Percentiles rank a stretch among this genome's conserved stretches.
These are phyloP conservation scores for Pythium coloratum DNA, from an alignment of 352 stramenopile species.

Conservation along the genomic window DNA sequence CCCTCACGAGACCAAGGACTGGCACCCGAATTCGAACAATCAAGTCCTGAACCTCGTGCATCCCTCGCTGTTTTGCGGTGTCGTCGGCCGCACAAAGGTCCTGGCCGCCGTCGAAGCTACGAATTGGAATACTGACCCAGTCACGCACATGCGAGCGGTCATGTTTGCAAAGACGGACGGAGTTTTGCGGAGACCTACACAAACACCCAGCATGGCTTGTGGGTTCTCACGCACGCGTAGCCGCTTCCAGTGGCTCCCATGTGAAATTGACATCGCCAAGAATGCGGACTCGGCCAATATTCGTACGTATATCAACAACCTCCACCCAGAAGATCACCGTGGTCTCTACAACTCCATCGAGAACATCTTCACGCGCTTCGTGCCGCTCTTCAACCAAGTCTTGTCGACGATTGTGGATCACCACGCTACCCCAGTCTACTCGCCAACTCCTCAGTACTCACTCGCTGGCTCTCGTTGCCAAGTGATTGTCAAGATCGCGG, in stretches of 20 bases:
- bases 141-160: constrained; percentile 38
- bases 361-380: constrained; percentile 28
- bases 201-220: no score
- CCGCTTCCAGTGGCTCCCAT: constrained; percentile 37
- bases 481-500: constrained; percentile 41
- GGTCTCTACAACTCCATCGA: constrained; percentile 30
- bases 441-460: constrained; percentile 20
- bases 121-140: background rate
- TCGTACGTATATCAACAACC: constrained; percentile 42
- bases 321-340: constrained; percentile 28
- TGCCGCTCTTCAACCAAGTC: constrained; percentile 33
- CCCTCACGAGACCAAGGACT: constrained; percentile 48
- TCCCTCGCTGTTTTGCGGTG: constrained; percentile 45
- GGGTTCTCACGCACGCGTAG: no score
- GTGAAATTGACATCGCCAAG: constrained; percentile 22
- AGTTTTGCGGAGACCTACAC: constrained; percentile 11
- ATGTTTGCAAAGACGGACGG: constrained; percentile 24
- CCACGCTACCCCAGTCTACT: constrained; percentile 1
- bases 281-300: constrained; percentile 18
- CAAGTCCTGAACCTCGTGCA: constrained; percentile 64
- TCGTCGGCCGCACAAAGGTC: constrained; percentile 35
- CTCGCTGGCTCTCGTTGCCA: constrained; percentile 4
- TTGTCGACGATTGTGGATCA: constrained; percentile 14
- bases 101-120: background rate
- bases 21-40: constrained; percentile 48